phyloP scores from a whole-genome alignment of 208 protist species.

The Leishmania tarentolae region DNA sequence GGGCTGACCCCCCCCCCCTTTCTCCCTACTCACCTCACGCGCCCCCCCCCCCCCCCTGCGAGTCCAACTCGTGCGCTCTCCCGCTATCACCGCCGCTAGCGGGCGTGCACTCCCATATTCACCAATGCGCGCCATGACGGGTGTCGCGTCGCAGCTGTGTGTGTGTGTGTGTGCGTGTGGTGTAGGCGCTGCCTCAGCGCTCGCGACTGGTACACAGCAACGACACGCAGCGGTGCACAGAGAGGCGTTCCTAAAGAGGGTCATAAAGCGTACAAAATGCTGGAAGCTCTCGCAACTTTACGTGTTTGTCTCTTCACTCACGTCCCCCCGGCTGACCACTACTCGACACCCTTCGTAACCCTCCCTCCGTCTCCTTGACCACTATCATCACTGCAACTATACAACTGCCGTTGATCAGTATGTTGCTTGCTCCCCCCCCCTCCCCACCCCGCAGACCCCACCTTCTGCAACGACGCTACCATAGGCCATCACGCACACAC shows the following conservation, averaged over 20 bases:
- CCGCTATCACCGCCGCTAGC: neutral
- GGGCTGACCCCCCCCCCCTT: neutral
- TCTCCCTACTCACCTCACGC: neutral
- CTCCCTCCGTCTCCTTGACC: neutral
- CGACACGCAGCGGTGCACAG: neutral
- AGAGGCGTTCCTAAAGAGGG: neutral
- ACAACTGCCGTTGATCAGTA: neutral
- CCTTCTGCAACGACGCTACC: neutral
- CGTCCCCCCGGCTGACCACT: neutral
- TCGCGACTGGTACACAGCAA: neutral
- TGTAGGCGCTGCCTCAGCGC: neutral
- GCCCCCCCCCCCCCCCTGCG: too few relatives aligned
- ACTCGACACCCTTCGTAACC: neutral
- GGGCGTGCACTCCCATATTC: neutral
- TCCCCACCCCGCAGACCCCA: neutral
- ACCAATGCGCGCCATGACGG: neutral
- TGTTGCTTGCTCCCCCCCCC: neutral
- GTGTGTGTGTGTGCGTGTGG: too few relatives aligned
- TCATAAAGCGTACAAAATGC: neutral
- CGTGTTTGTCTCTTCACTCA: neutral
- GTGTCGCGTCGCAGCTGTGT: neutral
- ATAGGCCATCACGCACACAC: neutral
- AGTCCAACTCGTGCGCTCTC: neutral
- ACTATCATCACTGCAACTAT: neutral
- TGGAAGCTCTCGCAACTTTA: neutral